These are phyloP conservation scores for Aspergillus baeticus DNA, from an alignment of 495 filamentous ascomycete genomes.

Conservation along the genomic window DNA sequence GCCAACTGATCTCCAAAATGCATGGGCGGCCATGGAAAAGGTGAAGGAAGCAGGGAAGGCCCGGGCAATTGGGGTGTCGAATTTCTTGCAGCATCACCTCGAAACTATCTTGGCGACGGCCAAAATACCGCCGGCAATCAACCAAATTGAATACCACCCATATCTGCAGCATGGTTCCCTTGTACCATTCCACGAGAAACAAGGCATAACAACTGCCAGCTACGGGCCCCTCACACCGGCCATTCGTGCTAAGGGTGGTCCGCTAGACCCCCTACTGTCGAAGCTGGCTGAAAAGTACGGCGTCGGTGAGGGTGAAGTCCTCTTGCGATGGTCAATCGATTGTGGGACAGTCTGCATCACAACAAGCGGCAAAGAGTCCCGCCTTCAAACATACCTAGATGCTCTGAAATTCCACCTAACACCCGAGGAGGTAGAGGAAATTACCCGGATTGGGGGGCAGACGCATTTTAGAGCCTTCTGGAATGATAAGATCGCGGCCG, in stretches of 20 bases:
- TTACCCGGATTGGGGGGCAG: constrained; percentile 57
- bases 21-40: constrained; percentile 77
- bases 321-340: constrained; percentile 76
- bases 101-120: constrained; percentile 66
- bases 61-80: constrained; percentile 81
- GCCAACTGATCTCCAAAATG: constrained; percentile 60
- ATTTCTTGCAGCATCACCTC: constrained; percentile 68
- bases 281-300: constrained; percentile 73
- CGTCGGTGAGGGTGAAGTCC: constrained; percentile 67
- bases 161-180: constrained; percentile 79
- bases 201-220: constrained; percentile 67
- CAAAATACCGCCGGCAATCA: constrained; percentile 63
- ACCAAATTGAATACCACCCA: constrained; percentile 88
- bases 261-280: constrained; percentile 60
- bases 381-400: constrained; percentile 64
- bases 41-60: constrained; percentile 67
- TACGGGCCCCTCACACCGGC: constrained; percentile 69
- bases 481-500: constrained; percentile 54
- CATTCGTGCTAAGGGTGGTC: constrained; percentile 65
- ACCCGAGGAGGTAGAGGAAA: constrained; percentile 66
- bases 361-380: constrained; percentile 70
- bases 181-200: constrained; percentile 60
- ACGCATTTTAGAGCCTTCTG: constrained; percentile 73
- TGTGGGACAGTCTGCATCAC: constrained; percentile 76
- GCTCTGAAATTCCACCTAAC: constrained; percentile 70